Evolutionary conservation across 768 basidiomycete genomes (phyloP), one percentile per base, ranked within the genome.

Genomic region (Phylloporus sp.): DNA sequence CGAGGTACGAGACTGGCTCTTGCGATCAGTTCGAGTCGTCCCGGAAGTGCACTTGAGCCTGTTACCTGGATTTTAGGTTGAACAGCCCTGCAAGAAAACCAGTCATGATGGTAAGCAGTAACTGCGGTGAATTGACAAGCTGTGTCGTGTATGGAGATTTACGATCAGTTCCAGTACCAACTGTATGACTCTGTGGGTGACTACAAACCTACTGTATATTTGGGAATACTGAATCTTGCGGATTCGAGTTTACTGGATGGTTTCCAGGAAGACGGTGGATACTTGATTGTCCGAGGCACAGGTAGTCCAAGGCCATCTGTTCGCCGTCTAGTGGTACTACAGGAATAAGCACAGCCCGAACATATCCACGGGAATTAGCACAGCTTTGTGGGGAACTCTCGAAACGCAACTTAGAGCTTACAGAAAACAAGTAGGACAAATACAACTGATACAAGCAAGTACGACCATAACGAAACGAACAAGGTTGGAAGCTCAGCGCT

Each of bases 1-100:
- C 41, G 50, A 21, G 49, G 17, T 3, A 20, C 33, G n/a, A 46
- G 38, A 3, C 51, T 53, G n/a, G 7, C 11, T n/a, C n/a, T 3
- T 29, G 1, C 15, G 17, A 27, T 37, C 15, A 41, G 20, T 15
- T 32, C 20, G 17, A 17, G 17, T 35, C 6, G 29, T 20, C 49
- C n/a, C 24, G 14, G 26, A 42, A n/a, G 51, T 6, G 14, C 21
- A 38, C 38, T 32, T 9, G 13, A 29, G 34, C 11, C 20, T 40
- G n/a, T 18, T 36, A 54, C 53, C 42, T 17, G 24, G 8, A 1
- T 14, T 20, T 53, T 2, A 33, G 9, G 20, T 35, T 13, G 17
- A 40, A 20, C 5, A 38, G 5, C 5, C 6, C 26, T 3, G 42
- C 27, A 3, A 55, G 21, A n/a, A 26, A 32, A 2, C 41, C 9